A percentile compares a stretch with the other conserved stretches of the same genome.
These are phyloP conservation scores for Hymenoscyphus repandus DNA, from an alignment of 2,329 filamentous ascomycete genomes.

Conservation along the genomic window DNA sequence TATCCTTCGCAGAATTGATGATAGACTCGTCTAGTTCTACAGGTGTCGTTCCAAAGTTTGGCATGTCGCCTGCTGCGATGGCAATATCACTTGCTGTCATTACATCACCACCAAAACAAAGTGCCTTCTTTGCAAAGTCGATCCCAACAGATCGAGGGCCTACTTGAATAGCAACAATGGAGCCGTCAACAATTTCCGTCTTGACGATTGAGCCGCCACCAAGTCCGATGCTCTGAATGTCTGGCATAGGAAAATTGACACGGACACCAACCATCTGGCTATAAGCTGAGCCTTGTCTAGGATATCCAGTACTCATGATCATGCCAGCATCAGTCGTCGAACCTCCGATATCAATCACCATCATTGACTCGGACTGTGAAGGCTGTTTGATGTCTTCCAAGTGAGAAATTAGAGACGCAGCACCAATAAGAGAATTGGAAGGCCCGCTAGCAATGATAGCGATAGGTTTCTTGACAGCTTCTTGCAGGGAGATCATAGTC, in stretches of 20 bases:
- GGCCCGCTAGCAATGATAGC: slow-evolving; percentile 56
- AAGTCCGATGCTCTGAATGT: slow-evolving; percentile 50
- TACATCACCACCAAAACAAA: slow-evolving; percentile 47
- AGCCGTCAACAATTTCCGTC: slow-evolving; percentile 13
- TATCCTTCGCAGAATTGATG: slow-evolving; percentile 20
- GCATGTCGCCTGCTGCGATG: slow-evolving; percentile 25
- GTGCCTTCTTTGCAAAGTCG: slow-evolving; percentile 41
- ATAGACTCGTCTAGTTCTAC: slow-evolving; percentile 11
- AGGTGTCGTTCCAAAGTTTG: slow-evolving; percentile 8
- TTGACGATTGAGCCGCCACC: slow-evolving; percentile 47
- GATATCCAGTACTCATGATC: slow-evolving; percentile 51
- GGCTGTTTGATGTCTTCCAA: not conserved
- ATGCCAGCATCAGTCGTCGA: slow-evolving; percentile 54
- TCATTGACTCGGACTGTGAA: slow-evolving; percentile 5
- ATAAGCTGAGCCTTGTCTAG: slow-evolving; percentile 51
- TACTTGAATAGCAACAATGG: slow-evolving; percentile 31
- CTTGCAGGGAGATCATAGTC: slow-evolving; percentile 47
- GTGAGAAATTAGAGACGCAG: slow-evolving; percentile 45
- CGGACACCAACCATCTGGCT: slow-evolving; percentile 51
- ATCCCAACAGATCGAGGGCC: slow-evolving; percentile 53
- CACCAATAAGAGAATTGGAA: slow-evolving; percentile 58
- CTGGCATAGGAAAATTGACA: slow-evolving; percentile 52
- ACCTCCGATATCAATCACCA: slow-evolving; percentile 51
- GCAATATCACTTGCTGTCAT: slow-evolving; percentile 50
- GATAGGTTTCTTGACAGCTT: slow-evolving; percentile 52